phyloP scores from a whole-genome alignment of 1,284 basidiomycete genomes.

The Phylloporus sp. region DNA sequence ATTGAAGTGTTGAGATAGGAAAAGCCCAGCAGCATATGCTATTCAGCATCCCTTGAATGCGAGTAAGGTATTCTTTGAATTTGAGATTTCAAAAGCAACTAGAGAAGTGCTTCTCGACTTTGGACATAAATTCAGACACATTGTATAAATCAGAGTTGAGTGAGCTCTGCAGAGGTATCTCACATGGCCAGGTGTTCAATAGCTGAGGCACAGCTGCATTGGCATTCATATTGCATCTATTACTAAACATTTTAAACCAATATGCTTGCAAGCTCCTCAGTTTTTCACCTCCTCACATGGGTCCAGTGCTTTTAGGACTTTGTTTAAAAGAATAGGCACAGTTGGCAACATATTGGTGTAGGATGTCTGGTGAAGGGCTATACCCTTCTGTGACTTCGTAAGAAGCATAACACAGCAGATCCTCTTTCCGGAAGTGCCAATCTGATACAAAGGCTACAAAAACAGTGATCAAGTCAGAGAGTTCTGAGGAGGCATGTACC shows the following conservation, averaged over 20 bases:
- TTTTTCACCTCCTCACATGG: conserved; percentile 11
- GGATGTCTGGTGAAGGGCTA: not conserved
- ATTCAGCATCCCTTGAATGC: not conserved
- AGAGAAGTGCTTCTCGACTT: not conserved
- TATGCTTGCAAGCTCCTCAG: conserved; percentile 1
- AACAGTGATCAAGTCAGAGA: conserved; percentile 24
- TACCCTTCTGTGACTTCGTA: conserved; percentile 24
- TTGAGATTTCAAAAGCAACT: not conserved
- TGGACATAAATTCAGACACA: not conserved
- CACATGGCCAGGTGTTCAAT: conserved; percentile 24
- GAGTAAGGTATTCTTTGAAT: not conserved
- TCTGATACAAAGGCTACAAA: conserved; percentile 38
- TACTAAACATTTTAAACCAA: conserved; percentile 11
- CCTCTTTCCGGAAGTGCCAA: conserved; percentile 16
- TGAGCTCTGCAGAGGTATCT: conserved; percentile 5
- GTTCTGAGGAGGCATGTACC: conserved; percentile 28
- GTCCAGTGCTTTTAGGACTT: conserved; percentile 19
- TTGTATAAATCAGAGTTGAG: conserved; percentile 16
- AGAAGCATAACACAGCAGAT: conserved; percentile 16
- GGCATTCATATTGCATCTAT: conserved; percentile 11
- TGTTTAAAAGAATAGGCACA: conserved; percentile 13
- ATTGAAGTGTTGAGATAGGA: not conserved
- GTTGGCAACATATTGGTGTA: conserved; percentile 11
- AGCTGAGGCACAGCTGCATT: not conserved
- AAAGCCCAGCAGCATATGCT: not conserved